Conservation (phyloP, 1,284 basidiomycete genomes). For the Apiotrichum akiyoshidainum region DNA sequence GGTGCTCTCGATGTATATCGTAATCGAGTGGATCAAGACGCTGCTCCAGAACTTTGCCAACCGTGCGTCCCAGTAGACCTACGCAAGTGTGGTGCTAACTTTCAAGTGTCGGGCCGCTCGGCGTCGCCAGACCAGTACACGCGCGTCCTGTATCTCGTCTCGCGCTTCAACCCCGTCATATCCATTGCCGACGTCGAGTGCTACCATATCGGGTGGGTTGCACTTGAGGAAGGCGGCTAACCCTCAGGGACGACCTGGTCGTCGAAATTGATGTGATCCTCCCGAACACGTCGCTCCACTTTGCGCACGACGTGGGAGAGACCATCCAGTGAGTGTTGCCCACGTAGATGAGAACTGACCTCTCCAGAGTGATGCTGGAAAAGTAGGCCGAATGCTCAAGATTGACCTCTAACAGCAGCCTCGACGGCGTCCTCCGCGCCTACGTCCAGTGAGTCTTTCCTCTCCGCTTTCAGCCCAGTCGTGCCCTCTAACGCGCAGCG, state of each 20-base stretch:
- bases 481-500: constrained; percentile 2
- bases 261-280: constrained; percentile 54
- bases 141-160: constrained; percentile 54
- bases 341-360: no score
- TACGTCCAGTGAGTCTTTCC: constrained; percentile 47
- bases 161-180: constrained; percentile 50
- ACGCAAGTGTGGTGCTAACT: background rate
- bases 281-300: constrained; percentile 50
- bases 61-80: constrained; percentile 23
- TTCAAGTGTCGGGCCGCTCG: constrained; percentile 38
- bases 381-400: constrained; percentile 24
- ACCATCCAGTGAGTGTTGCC: constrained; percentile 42
- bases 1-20: constrained; percentile 53
- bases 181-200: constrained; percentile 49
- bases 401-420: constrained; percentile 31
- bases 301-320: constrained; percentile 53
- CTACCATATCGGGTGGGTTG: constrained; percentile 49
- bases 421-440: constrained; percentile 52
- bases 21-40: constrained; percentile 51
- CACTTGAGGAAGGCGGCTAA: background rate
- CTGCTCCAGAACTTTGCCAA: constrained; percentile 53
- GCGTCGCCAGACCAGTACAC: constrained; percentile 43
- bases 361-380: constrained; percentile 38
- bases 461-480: no score
- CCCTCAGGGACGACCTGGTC: constrained; percentile 48